A percentile compares a stretch with the other conserved stretches of the same genome.
Conservation (phyloP, 768 basidiomycete species). For the Rhizopogon vesiculosus region DNA sequence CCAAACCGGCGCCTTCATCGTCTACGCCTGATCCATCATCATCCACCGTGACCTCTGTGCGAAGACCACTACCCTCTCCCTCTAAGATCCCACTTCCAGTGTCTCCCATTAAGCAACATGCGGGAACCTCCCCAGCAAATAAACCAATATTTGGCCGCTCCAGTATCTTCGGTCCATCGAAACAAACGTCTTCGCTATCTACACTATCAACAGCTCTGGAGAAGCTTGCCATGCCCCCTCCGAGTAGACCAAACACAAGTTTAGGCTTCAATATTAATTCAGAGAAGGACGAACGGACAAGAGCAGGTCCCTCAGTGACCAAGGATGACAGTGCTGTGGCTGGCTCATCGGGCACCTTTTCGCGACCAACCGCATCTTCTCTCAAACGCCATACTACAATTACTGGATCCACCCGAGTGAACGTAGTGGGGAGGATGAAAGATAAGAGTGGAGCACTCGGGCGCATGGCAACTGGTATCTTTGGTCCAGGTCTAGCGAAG, state of each 20-base stretch:
- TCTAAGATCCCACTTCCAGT: conserved; percentile 25
- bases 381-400: conserved; percentile 21
- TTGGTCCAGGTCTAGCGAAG: conserved; percentile 15
- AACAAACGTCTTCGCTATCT: conserved; percentile 42
- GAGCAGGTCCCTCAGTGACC: conserved; percentile 9
- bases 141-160: neutral
- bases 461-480: conserved; percentile 14
- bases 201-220: conserved; percentile 66
- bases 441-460: neutral
- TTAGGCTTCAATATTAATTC: conserved; percentile 46
- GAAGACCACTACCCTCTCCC: conserved; percentile 11
- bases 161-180: conserved; percentile 1
- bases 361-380: conserved; percentile 26
- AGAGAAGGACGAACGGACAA: conserved; percentile 8
- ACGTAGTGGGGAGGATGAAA: neutral
- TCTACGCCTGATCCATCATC: conserved; percentile 6
- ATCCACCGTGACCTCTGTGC: conserved; percentile 1
- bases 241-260: conserved; percentile 62
- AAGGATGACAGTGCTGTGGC: conserved; percentile 18
- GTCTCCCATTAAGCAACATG: conserved; percentile 13
- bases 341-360: conserved; percentile 10
- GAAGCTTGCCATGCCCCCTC: conserved; percentile 63
- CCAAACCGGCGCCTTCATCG: conserved; percentile 5
- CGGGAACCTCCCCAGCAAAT: conserved; percentile 4
- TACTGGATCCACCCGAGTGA: conserved; percentile 1